Evolutionary conservation across 2,329 filamentous ascomycete genomes (phyloP).

Genomic region (Aspergillus candidus): DNA sequence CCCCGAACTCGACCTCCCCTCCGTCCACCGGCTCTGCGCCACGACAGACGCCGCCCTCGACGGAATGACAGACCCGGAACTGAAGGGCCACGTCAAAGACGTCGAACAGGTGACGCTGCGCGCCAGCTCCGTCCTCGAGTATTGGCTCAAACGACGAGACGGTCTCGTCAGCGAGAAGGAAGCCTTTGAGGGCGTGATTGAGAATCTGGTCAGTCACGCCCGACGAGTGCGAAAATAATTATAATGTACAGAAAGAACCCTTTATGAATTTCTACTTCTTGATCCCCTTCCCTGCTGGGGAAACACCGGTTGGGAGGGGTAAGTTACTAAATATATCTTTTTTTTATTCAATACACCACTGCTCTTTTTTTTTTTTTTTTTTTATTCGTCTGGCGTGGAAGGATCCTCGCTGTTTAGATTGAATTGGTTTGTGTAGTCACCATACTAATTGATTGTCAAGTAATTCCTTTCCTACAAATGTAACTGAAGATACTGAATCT

Average conservation of each 20-base stretch:
- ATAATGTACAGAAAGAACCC: neutral
- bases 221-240: conserved; percentile 71
- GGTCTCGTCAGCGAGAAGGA: conserved; percentile 86
- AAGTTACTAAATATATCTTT: no score
- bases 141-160: conserved; percentile 81
- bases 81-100: conserved; percentile 63
- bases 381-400: no score
- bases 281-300: no score
- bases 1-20: conserved; percentile 71
- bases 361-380: no score
- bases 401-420: no score
- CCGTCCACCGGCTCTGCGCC: conserved; percentile 69
- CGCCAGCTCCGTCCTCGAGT: conserved; percentile 72
- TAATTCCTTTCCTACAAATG: no score
- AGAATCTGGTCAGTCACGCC: conserved; percentile 89
- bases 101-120: conserved; percentile 64
- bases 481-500: no score
- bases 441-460: no score
- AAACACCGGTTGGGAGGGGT: no score
- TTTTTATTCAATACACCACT: no score
- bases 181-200: conserved; percentile 92
- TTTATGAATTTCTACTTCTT: conserved; percentile 14
- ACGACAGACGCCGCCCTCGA: conserved; percentile 78
- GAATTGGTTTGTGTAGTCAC: no score
- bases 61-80: conserved; percentile 72